These are phyloP conservation scores for Lachnellula hyalina DNA, from an alignment of 2,329 filamentous ascomycete genomes.

Conservation along the genomic window DNA sequence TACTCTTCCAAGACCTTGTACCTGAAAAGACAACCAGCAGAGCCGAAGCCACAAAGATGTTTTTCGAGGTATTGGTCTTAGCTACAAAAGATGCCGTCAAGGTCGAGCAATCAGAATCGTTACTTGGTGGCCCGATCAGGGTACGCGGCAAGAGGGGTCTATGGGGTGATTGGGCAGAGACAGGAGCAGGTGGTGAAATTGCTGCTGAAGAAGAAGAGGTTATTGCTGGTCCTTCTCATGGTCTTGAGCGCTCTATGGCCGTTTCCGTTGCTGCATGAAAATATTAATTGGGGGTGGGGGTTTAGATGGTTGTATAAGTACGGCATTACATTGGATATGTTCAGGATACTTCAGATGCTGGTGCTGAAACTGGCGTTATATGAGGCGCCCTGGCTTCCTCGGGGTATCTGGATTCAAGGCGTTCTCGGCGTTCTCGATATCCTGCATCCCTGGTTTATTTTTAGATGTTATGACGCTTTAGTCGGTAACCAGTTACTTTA, in stretches of 20 bases:
- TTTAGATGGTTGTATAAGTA: background rate
- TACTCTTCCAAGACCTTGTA: conserved; percentile 86
- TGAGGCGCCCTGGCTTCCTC: background rate
- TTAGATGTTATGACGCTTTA: too few species aligned
- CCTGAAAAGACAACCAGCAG: conserved; percentile 76
- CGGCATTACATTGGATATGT: background rate
- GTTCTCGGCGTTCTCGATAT: background rate
- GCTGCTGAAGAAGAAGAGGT: conserved; percentile 29
- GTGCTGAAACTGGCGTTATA: background rate
- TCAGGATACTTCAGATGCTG: background rate
- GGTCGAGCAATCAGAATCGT: conserved; percentile 73
- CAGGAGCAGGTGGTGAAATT: conserved; percentile 59
- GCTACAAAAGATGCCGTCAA: conserved; percentile 98
- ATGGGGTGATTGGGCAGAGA: conserved; percentile 94
- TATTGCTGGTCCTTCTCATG: conserved; percentile 14
- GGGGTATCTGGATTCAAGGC: background rate
- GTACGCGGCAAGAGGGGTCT: conserved; percentile 91
- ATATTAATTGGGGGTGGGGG: background rate
- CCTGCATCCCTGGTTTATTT: background rate
- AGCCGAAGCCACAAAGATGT: conserved; percentile 97
- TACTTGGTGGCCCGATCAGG: conserved; percentile 72
- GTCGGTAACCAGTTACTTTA: too few species aligned
- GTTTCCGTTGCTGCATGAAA: conserved; percentile 21
- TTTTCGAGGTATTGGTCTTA: conserved; percentile 92
- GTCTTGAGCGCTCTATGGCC: conserved; percentile 13